These are phyloP conservation scores for Talaromyces sp. DNA, from an alignment of 2,329 filamentous ascomycete genomes.

Conservation along the genomic window DNA sequence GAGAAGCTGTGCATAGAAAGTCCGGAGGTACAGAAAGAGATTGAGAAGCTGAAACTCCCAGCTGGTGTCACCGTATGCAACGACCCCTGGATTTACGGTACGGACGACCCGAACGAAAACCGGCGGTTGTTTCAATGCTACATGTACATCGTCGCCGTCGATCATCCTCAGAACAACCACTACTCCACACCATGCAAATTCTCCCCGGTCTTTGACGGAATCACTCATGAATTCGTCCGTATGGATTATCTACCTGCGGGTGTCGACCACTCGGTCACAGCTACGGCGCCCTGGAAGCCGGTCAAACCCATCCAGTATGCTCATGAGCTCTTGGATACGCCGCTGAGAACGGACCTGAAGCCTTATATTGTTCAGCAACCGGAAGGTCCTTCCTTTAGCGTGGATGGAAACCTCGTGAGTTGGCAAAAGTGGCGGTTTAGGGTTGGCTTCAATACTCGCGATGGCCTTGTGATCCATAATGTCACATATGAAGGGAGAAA, in stretches of 20 bases:
- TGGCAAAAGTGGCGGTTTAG: slow-evolving; percentile 65
- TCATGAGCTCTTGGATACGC: slow-evolving; percentile 47
- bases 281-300: slow-evolving; percentile 53
- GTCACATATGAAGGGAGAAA: slow-evolving; percentile 59
- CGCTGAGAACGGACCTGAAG: slow-evolving; percentile 52
- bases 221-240: slow-evolving; percentile 59
- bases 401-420: slow-evolving; percentile 51
- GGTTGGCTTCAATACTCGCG: slow-evolving; percentile 57
- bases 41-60: slow-evolving; percentile 56
- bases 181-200: slow-evolving; percentile 33
- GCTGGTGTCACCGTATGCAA: slow-evolving; percentile 52
- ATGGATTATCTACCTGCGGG: slow-evolving; percentile 68
- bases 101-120: slow-evolving; percentile 32
- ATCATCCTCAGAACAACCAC: slow-evolving; percentile 34
- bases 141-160: slow-evolving; percentile 32
- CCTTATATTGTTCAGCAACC: slow-evolving; percentile 62
- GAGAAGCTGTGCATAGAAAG: slow-evolving; percentile 54
- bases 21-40: slow-evolving; percentile 52
- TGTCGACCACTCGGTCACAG: slow-evolving; percentile 53
- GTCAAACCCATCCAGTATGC: slow-evolving; percentile 48
- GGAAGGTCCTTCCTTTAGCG: slow-evolving; percentile 58
- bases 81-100: slow-evolving; percentile 67
- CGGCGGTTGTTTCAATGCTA: slow-evolving; percentile 38
- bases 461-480: slow-evolving; percentile 65
- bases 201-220: slow-evolving; percentile 50